These are phyloP conservation scores for Jatropha curcas DNA, from an alignment of 345 rosid species.

Conservation along the genomic window DNA sequence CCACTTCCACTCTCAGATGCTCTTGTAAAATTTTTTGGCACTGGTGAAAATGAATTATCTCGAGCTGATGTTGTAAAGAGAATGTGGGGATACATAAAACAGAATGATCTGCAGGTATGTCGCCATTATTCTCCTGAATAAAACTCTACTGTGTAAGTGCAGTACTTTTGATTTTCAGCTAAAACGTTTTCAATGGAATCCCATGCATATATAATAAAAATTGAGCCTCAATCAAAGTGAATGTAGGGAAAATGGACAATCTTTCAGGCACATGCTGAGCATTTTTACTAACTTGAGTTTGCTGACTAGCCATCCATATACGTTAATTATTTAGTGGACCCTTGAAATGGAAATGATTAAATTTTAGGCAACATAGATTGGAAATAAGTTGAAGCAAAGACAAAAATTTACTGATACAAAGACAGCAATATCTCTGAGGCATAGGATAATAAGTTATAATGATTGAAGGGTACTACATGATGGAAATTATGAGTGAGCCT, in stretches of 20 bases:
- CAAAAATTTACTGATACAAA: not conserved
- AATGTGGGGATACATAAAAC: conserved; percentile 62
- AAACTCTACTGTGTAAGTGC: not conserved
- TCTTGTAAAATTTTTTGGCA: conserved; percentile 57
- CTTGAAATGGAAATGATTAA: not conserved
- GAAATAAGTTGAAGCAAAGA: conserved; percentile 1
- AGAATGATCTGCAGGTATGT: conserved; percentile 64
- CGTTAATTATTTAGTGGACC: not conserved
- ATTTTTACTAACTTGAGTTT: not conserved
- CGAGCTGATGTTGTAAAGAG: conserved; percentile 56
- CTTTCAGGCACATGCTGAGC: not conserved
- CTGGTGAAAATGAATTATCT: conserved; percentile 57
- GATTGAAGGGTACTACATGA: not conserved
- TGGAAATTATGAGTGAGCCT: not conserved
- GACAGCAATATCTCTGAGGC: not conserved
- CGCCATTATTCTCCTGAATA: conserved; percentile 2
- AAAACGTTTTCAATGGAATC: not conserved
- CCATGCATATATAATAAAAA: not conserved
- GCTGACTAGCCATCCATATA: not conserved
- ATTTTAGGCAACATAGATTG: not conserved
- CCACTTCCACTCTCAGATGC: conserved; percentile 64
- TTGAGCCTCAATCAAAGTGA: not conserved
- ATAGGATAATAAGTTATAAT: not conserved
- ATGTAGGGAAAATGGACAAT: not conserved
- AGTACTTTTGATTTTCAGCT: not conserved